Evolutionary conservation across 2,329 filamentous ascomycete species (phyloP), one percentile per base, ranked within the genome.

Genomic region (Exophiala alcalophila): DNA sequence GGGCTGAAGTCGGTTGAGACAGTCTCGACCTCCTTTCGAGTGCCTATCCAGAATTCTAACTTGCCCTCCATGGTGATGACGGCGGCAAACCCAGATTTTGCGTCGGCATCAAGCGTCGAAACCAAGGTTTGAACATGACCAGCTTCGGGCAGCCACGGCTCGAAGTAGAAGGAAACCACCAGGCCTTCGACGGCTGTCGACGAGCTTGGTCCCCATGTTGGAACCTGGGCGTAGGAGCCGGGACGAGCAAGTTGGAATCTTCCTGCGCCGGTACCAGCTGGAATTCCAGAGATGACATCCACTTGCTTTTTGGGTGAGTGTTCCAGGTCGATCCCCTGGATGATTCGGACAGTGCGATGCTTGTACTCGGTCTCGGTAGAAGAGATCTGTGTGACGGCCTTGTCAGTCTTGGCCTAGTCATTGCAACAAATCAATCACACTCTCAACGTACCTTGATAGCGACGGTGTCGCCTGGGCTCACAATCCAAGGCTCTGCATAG

Each of bases 401-500:
- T 18, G 9, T 40, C 28, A n/a, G n/a, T n/a, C n/a, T n/a, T n/a
- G n/a, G n/a, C n/a, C n/a, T n/a, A n/a, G n/a, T n/a, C n/a, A n/a
- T n/a, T n/a, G n/a, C n/a, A n/a, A n/a, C n/a, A n/a, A n/a, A n/a
- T n/a, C n/a, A n/a, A n/a, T n/a, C n/a, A n/a, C n/a, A n/a, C n/a
- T n/a, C n/a, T n/a, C n/a, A n/a, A n/a, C 30, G 36, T 30, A 43
- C 33, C 34, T 48, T 48, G 8, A 44, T 29, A 2, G 21, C 10
- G n/a, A 48, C 28, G 3, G 19, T 9, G 4, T 40, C 40, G 10
- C 45, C 45, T 4, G 45, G 45, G 15, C 10, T 18, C 3, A 31
- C 34, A 9, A 48, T 48, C 45, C 45, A 48, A 2, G 45, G 45
- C 11, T 48, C 34, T 2, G 26, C 45, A 33, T 48, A 48, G 15